A percentile compares a stretch with the other conserved stretches of the same genome.
Conservation (phyloP, 129 eudicot genomes). For the Gnaphalium uliginosum region DNA sequence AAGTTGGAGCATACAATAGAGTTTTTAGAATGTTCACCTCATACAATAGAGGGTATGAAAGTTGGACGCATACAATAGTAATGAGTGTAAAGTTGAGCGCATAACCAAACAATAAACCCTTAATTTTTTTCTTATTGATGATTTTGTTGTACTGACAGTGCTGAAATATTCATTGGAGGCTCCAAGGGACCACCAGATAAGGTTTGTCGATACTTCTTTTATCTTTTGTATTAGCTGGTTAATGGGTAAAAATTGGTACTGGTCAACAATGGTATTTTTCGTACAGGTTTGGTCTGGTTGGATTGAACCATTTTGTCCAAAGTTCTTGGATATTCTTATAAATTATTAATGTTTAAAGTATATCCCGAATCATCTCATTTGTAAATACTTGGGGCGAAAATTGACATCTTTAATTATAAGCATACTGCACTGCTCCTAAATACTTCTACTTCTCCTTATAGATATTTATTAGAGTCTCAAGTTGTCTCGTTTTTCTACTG, state of each 20-base stretch:
- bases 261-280: background rate
- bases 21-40: too few species aligned
- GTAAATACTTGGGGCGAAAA: background rate
- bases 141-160: slow-evolving; percentile 49
- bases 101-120: too few species aligned
- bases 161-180: slow-evolving; percentile 91
- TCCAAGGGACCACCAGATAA: slow-evolving; percentile 93
- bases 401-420: background rate
- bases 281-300: background rate
- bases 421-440: background rate
- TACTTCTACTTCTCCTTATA: background rate
- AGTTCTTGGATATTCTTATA: background rate
- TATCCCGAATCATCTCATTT: background rate
- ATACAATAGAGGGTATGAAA: too few species aligned
- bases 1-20: too few species aligned
- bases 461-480: background rate
- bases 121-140: too few species aligned
- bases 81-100: too few species aligned
- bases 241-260: background rate
- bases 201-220: slow-evolving; percentile 50
- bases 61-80: too few species aligned
- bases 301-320: background rate
- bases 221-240: background rate
- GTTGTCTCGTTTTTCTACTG: background rate
- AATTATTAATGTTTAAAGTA: too few species aligned